Base-by-base conservation (phyloP, 192 early-diverging fungal genomes). In the Radiomyces spectabilis region DNA sequence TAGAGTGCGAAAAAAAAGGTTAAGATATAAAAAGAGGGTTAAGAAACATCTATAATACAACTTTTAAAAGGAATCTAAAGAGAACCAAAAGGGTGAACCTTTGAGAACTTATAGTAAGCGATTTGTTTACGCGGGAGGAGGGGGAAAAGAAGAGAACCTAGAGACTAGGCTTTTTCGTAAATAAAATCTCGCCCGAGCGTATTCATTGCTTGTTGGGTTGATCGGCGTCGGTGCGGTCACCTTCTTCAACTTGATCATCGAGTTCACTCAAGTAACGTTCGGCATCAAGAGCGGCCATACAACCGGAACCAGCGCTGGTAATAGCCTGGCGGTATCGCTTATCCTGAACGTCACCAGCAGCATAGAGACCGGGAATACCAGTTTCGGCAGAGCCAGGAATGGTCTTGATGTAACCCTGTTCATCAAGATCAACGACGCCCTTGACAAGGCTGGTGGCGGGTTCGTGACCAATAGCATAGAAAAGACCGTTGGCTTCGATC, bases 261-360 rank as follows among this genome's bases (percentile, higher is more conserved):
- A 48, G 78, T 52, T 86, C 88, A 71, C 86, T 88, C 55, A 99
- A 77, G 81, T 83, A 99, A 69, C 94, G 81, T 74, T 99, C 96
- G 69, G 87, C 86, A 69, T 99, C 96, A 21, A 99, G 72, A 7
- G 93, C 94, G 24, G 96, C 92, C 92, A 95, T 95, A 77, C 96
- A 99, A 42, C 96, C 96, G 30, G 87, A 85, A 32, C 96, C 92
- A 33, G 95, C 95, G 47, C 89, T 91, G 26, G 96, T 99, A 53
- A 99, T 82, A 15, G 97, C 97, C 72, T 99, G 95, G 61, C 95
- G 88, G 75, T 99, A 99, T 21, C 67, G 83, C 70, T 86, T 87
- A 69, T 99, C 97, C 65, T 96, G 90, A 49, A 99, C 94, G 80
- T 99, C 97, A 61, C 97, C 96, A 26, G 88, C 88, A 43, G 96